Evolutionary conservation across 305 asterid species (phyloP).

Genomic region (Fraxinus floribunda): DNA sequence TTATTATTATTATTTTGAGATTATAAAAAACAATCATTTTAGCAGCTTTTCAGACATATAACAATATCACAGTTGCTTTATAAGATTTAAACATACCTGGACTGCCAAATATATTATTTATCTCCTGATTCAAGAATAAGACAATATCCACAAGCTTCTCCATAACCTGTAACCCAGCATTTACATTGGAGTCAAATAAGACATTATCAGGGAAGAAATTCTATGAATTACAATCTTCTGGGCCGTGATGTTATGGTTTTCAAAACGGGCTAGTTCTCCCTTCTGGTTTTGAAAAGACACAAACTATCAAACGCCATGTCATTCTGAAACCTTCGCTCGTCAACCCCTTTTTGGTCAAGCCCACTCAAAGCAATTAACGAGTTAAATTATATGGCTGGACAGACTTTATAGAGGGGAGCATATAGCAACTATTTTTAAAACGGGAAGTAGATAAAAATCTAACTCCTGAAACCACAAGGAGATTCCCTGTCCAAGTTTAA

Average conservation of each 20-base stretch:
- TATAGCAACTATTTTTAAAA: not conserved
- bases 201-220: constrained; percentile 9
- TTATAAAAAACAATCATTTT: not conserved
- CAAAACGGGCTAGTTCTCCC: not conserved
- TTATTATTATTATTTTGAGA: not conserved
- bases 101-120: constrained; percentile 49
- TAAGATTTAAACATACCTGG: constrained; percentile 49
- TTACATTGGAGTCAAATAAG: constrained; percentile 9
- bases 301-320: not conserved
- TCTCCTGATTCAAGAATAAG: constrained; percentile 67
- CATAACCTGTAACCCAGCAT: constrained; percentile 57
- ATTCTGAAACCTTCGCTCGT: not conserved
- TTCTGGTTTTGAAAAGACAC: not conserved
- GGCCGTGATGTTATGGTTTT: not conserved
- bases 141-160: constrained; percentile 78
- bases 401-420: not conserved
- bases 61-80: not conserved
- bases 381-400: not conserved
- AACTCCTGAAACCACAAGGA: not conserved
- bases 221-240: not conserved
- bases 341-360: not conserved
- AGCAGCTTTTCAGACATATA: constrained; percentile 1
- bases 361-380: not conserved
- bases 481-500: not conserved
- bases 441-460: not conserved